Base-by-base conservation (phyloP, 2,329 filamentous ascomycete species). In the Plectosphaerella cucumerina region DNA sequence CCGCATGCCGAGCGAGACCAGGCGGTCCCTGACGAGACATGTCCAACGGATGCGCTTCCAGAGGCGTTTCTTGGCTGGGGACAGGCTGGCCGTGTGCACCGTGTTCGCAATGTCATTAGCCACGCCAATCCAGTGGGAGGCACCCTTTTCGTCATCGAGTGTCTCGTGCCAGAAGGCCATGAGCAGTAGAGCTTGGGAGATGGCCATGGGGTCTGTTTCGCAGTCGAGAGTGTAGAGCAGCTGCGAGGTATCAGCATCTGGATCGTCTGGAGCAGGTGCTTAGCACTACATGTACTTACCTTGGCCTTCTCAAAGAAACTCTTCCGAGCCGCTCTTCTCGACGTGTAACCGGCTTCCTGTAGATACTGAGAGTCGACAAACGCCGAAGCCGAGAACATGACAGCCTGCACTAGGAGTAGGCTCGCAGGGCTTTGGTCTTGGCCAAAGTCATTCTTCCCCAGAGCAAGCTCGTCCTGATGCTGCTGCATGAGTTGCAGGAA, bases 21-120 rank as follows among this genome's bases (percentile, higher is more conserved):
- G 70, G 20, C 83, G 77, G 62, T 87, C 84, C 52, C 84, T 78
- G 68, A 85, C 85, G 57, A 85, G 86, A 8, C 81, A 84, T 44
- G 80, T 84, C 84, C 84, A 87, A 84, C 84, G 87, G 51, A 87
- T 85, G 18, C 83, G 74, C 63, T 85, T 86, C 81, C 84, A 86
- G 50, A 86, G 70, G 54, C 80, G 39, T 79, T 26, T 82, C 82
- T 56, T 86, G 82, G 47, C 82, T 82, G 58, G 86, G 81, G 35
- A 9, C 35, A 37, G 14, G 46, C 83, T 78, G 62, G 15, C 15
- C 15, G 14, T 15, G n/a, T 37, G 15, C 3, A 17, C 12, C 87
- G 82, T 86, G 58, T 86, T 82, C 14, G 82, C 82, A 31, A 87
- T 71, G 9, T 82, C 85, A 31, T 85, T 76, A 22, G 83, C 84